Conservation (phyloP, 2,329 filamentous ascomycete species). For the Cordyceps tenuipes region DNA sequence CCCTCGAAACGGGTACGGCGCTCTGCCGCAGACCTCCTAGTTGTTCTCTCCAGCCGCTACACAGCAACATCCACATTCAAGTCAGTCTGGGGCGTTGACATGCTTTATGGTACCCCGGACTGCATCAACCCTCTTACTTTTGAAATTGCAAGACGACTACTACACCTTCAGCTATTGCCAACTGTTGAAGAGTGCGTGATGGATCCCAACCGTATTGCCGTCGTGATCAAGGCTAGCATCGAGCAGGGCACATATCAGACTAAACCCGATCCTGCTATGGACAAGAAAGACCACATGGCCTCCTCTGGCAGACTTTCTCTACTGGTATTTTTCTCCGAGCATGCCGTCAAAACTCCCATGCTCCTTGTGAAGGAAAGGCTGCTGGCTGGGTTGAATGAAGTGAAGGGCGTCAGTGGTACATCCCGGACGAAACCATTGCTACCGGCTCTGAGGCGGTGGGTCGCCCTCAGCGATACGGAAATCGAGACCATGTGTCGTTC, state of each 20-base stretch:
- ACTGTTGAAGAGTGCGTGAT: constrained; percentile 79
- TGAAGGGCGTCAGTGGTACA: constrained; percentile 61
- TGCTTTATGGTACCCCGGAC: constrained; percentile 54
- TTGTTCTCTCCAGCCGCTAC: constrained; percentile 45
- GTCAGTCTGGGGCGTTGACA: constrained; percentile 51
- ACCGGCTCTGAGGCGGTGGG: constrained; percentile 66
- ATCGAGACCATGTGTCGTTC: constrained; percentile 33
- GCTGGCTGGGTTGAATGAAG: constrained; percentile 61
- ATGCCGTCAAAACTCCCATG: constrained; percentile 61
- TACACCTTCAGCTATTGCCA: constrained; percentile 62
- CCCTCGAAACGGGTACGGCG: constrained; percentile 66
- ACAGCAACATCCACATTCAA: constrained; percentile 27
- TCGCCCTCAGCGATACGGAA: constrained; percentile 42
- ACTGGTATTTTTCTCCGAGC: constrained; percentile 64
- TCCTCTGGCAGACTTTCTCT: constrained; percentile 57
- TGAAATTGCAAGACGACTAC: constrained; percentile 50
- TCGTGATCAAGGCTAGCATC: constrained; percentile 42
- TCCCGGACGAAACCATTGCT: constrained; percentile 68
- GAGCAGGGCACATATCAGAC: constrained; percentile 32
- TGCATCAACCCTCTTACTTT: constrained; percentile 49
- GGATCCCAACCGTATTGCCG: constrained; percentile 62
- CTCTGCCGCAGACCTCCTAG: constrained; percentile 61
- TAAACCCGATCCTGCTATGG: constrained; percentile 28
- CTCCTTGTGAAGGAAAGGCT: constrained; percentile 62
- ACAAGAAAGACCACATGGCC: constrained; percentile 47